Conservation (phyloP, 805 yeast genomes). For the Hermanozyma aechmeae region DNA sequence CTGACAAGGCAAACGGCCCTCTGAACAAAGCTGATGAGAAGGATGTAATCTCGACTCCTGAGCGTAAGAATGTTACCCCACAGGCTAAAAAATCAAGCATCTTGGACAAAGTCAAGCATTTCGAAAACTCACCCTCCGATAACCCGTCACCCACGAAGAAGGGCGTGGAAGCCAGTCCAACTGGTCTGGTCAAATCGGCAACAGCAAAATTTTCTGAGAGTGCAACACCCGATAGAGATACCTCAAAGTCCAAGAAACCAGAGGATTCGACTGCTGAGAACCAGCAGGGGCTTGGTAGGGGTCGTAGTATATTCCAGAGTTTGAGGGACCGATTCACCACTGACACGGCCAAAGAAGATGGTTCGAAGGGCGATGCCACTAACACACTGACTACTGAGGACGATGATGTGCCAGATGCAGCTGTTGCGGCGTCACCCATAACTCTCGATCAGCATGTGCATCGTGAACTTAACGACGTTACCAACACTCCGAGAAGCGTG, state of each 20-base stretch:
- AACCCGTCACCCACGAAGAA: neutral
- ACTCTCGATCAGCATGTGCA: too few relatives aligned
- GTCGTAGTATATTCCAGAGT: slow-evolving; percentile 25
- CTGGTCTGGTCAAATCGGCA: neutral
- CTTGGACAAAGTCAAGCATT: slow-evolving; percentile 27
- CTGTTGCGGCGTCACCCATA: too few relatives aligned
- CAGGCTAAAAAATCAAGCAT: slow-evolving; percentile 14
- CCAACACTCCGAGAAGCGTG: too few relatives aligned
- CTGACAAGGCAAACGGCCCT: too few relatives aligned
- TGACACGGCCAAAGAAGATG: slow-evolving; percentile 3
- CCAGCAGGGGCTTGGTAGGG: too few relatives aligned
- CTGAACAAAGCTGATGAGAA: too few relatives aligned
- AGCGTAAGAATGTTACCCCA: too few relatives aligned
- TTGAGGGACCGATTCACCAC: slow-evolving; percentile 20
- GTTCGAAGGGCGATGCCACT: slow-evolving; percentile 2
- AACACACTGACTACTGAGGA: slow-evolving; percentile 4
- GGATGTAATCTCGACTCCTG: too few relatives aligned
- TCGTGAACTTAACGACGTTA: too few relatives aligned
- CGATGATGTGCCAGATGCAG: slow-evolving; percentile 10
- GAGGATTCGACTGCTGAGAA: slow-evolving; percentile 7
- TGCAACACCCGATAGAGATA: neutral
- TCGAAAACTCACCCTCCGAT: slow-evolving; percentile 16
- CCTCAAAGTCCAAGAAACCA: slow-evolving; percentile 2
- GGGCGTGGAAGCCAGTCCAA: neutral
- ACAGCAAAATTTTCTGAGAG: neutral